phyloP scores from a whole-genome alignment of 75 land plant genomes.

The Sequoia sempervirens region DNA sequence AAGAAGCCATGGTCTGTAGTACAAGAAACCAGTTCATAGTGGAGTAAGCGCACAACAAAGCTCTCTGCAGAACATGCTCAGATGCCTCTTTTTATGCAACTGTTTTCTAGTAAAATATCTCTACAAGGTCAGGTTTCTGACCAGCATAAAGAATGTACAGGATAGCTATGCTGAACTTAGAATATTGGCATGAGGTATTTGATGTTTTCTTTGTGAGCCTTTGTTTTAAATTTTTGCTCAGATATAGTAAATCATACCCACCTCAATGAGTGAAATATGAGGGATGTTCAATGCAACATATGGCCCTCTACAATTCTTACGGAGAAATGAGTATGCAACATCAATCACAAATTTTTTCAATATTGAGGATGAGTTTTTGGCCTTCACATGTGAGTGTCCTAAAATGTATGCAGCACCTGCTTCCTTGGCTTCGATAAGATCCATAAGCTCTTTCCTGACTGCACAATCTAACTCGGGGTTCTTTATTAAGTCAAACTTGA shows the following conservation, averaged over 20 bases:
- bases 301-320: slow-evolving; percentile 78
- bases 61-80: neutral
- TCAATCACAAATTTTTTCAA: slow-evolving; percentile 72
- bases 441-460: slow-evolving; percentile 58
- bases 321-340: slow-evolving; percentile 65
- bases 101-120: neutral
- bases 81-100: neutral
- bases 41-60: too few relatives aligned
- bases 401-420: slow-evolving; percentile 77
- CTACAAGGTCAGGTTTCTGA: neutral
- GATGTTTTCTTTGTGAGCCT: neutral
- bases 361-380: slow-evolving; percentile 54
- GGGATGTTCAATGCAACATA: slow-evolving; percentile 72
- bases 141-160: neutral
- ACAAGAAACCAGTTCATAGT: too few relatives aligned
- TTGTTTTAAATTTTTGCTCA: neutral
- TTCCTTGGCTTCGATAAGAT: slow-evolving; percentile 68
- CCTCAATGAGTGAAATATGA: slow-evolving; percentile 77
- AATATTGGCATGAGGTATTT: neutral
- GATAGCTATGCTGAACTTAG: neutral
- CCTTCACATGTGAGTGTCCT: slow-evolving; percentile 85
- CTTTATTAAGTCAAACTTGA: slow-evolving; percentile 51
- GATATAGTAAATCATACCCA: slow-evolving; percentile 11
- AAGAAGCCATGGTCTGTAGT: too few relatives aligned
- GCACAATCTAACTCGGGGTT: slow-evolving; percentile 25